Evolutionary conservation across 768 basidiomycete species (phyloP), one percentile per base, ranked within the genome.

Genomic region (Phaffia tasmanica): DNA sequence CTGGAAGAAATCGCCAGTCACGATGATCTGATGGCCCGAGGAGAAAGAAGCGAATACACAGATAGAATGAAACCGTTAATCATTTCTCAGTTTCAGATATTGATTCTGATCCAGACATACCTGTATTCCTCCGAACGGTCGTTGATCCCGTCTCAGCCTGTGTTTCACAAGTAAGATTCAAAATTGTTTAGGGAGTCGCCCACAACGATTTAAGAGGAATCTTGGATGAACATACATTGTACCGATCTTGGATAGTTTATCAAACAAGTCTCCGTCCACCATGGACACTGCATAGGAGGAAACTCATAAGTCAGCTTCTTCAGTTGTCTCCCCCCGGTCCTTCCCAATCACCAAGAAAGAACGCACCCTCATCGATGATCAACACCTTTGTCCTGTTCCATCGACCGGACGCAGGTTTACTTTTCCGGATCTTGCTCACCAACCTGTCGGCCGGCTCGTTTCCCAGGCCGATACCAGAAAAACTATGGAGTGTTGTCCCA

Each of bases 71-170:
- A 48, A 54, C 29, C 15, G 54, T 5, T n/a, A n/a, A n/a, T n/a
- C n/a, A n/a, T n/a, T n/a, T n/a, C n/a, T n/a, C n/a, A n/a, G n/a
- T n/a, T n/a, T n/a, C n/a, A n/a, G n/a, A n/a, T n/a, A n/a, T n/a
- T n/a, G n/a, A n/a, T n/a, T n/a, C n/a, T n/a, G 18, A 49, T 42
- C 23, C 42, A 2, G 5, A 61, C 73, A 55, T 47, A 87, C 88
- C 81, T 98, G 94, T 29, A 98, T 93, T 1, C 90, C 95, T 48
- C 95, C 95, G 69, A 97, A 98, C 0, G 95, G 89, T 47, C 80
- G 78, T 0, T 72, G n/a, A 1, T 80, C 82, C 70, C 83, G 84
- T 57, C 87, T 79, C 50, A 98, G 65, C n/a, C 62, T 63, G 32
- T 8, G 30, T 8, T 3, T n/a, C n/a, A 46, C 35, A 27, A 15